phyloP scores from a whole-genome alignment of 179 eudicot genomes.

The Carnegiea gigantea region DNA sequence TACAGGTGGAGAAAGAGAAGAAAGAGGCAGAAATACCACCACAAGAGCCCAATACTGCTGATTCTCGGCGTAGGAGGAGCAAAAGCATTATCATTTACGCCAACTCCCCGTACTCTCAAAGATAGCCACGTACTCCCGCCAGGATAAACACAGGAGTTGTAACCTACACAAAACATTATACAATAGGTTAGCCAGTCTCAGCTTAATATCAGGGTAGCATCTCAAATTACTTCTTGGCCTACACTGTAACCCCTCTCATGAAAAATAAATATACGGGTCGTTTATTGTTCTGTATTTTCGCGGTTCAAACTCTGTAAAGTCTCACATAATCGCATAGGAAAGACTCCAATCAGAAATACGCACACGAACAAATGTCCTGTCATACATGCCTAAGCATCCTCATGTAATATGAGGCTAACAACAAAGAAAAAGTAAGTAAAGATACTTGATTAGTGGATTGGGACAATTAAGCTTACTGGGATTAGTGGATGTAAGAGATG shows the following conservation, averaged over 20 bases:
- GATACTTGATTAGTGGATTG: neutral
- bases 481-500: slow-evolving; percentile 51
- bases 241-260: too few relatives aligned
- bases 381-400: neutral
- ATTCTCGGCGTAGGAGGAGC: slow-evolving; percentile 18
- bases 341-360: too few relatives aligned
- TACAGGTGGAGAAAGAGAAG: slow-evolving; percentile 8
- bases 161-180: neutral
- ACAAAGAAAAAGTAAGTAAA: too few relatives aligned
- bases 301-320: neutral
- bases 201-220: neutral
- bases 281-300: neutral
- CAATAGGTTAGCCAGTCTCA: neutral
- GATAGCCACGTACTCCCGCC: slow-evolving; percentile 37
- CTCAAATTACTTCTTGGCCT: too few relatives aligned
- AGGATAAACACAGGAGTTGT: slow-evolving; percentile 47
- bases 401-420: neutral
- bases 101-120: slow-evolving; percentile 14
- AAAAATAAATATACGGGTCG: too few relatives aligned
- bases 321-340: too few relatives aligned
- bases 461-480: slow-evolving; percentile 63
- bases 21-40: slow-evolving; percentile 22
- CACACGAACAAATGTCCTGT: too few relatives aligned
- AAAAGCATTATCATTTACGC: neutral
- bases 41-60: slow-evolving; percentile 11